phyloP scores from a whole-genome alignment of 78 protist genomes.

The Dictyostelium intermedium region DNA sequence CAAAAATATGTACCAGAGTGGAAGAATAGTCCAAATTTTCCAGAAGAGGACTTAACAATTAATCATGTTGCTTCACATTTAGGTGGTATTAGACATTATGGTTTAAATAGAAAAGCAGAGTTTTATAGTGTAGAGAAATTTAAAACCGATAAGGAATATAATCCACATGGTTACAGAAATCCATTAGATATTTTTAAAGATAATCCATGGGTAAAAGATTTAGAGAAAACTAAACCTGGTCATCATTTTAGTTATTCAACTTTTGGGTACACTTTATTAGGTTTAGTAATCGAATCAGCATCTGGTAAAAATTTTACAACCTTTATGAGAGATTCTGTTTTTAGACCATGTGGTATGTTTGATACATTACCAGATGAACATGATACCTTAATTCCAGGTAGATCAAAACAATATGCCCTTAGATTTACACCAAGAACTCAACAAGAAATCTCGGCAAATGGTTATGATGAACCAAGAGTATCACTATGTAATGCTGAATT shows the following conservation, averaged over 20 bases:
- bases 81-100: conserved; percentile 71
- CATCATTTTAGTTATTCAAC: conserved; percentile 30
- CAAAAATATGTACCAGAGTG: conserved; percentile 4
- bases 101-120: neutral
- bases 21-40: conserved; percentile 34
- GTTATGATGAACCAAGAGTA: neutral
- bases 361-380: conserved; percentile 21
- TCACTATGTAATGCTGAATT: conserved; percentile 37
- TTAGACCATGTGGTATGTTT: conserved; percentile 27
- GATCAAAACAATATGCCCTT: conserved; percentile 35
- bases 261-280: conserved; percentile 46
- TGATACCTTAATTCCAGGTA: conserved; percentile 4
- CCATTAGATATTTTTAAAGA: conserved; percentile 20
- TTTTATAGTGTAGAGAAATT: conserved; percentile 32
- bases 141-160: neutral
- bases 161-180: neutral
- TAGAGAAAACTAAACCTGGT: conserved; percentile 36
- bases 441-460: neutral
- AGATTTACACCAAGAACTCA: neutral
- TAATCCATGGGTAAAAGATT: conserved; percentile 51
- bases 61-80: conserved; percentile 54
- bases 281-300: conserved; percentile 16
- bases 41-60: conserved; percentile 12
- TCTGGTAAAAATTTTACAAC: neutral
- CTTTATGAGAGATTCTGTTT: conserved; percentile 32